Percentiles rank a stretch among this genome's conserved stretches.
Evolutionary conservation across 2,329 filamentous ascomycete genomes (phyloP).

Genomic region (Tetracladium maxilliforme): DNA sequence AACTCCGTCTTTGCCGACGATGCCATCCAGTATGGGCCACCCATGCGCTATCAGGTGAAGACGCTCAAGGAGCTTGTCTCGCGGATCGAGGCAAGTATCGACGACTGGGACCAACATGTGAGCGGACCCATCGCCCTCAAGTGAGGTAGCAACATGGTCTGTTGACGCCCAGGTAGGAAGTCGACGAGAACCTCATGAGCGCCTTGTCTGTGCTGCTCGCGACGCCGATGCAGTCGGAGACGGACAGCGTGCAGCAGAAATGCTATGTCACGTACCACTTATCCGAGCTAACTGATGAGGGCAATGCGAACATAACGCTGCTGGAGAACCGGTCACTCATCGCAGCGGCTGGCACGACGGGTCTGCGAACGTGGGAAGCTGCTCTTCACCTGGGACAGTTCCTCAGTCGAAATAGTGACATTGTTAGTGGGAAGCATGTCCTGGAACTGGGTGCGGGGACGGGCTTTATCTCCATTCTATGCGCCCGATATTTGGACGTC

Average conservation of each 20-base stretch:
- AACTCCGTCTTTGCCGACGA: conserved; percentile 48
- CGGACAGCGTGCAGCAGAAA: conserved; percentile 52
- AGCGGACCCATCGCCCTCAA: conserved; percentile 21
- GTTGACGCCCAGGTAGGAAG: conserved; percentile 3
- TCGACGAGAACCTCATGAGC: conserved; percentile 66
- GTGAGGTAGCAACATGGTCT: conserved; percentile 6
- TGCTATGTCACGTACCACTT: conserved; percentile 60
- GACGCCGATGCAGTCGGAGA: conserved; percentile 47
- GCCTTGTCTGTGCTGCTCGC: conserved; percentile 50
- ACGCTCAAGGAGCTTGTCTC: conserved; percentile 60
- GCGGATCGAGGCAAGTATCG: conserved; percentile 58
- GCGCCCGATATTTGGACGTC: conserved; percentile 49
- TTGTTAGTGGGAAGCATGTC: conserved; percentile 32
- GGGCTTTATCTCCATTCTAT: conserved; percentile 60
- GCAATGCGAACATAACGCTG: conserved; percentile 41
- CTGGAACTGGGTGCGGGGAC: conserved; percentile 67
- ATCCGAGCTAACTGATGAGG: too few relatives aligned
- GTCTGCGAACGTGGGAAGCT: conserved; percentile 70
- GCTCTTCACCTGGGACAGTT: conserved; percentile 59
- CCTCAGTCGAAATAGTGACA: conserved; percentile 21
- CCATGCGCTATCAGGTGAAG: conserved; percentile 53
- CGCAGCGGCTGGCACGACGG: conserved; percentile 58
- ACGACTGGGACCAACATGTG: conserved; percentile 81
- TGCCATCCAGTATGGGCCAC: conserved; percentile 40
- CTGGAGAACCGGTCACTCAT: conserved; percentile 57